Percentiles rank a stretch among this genome's conserved stretches.
Evolutionary conservation across 202 grass and related monocot genomes (phyloP).

Genomic region (Alloteropsis angusta): DNA sequence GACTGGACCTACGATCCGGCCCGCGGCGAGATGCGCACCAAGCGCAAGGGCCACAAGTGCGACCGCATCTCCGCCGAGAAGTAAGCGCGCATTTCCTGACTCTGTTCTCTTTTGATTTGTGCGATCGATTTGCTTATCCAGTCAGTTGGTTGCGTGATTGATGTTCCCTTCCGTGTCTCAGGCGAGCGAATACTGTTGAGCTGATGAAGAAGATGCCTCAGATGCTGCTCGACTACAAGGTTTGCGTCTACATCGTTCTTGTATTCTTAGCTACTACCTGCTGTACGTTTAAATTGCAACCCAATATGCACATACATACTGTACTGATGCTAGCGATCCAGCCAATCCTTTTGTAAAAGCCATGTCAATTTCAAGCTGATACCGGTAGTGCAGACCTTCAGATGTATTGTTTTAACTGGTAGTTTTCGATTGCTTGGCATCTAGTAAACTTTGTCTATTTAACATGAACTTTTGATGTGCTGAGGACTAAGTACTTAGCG

Average conservation of each 20-base stretch:
- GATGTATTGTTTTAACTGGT: background rate
- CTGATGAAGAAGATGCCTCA: constrained; percentile 98
- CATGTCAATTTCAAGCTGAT: background rate
- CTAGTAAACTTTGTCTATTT: background rate
- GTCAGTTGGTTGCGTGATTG: background rate
- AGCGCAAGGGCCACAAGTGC: constrained; percentile 90
- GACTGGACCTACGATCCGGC: constrained; percentile 77
- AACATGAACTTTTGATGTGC: background rate
- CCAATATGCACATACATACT: background rate
- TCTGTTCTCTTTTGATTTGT: background rate
- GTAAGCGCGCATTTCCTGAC: constrained; percentile 26
- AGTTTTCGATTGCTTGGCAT: background rate
- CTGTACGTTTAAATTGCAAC: background rate
- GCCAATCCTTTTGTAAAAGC: background rate
- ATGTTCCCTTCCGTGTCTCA: constrained; percentile 8
- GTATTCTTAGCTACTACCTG: background rate
- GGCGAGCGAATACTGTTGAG: constrained; percentile 77
- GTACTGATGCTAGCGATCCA: background rate
- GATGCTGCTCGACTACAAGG: constrained; percentile 96
- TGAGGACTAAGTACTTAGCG: background rate
- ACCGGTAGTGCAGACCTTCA: background rate
- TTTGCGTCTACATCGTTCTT: constrained; percentile 5
- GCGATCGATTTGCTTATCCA: background rate
- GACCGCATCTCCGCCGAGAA: constrained; percentile 91
- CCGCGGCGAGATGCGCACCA: constrained; percentile 73